Base-by-base conservation (phyloP, 1,284 basidiomycete genomes). In the Trichosporon asahii region DNA sequence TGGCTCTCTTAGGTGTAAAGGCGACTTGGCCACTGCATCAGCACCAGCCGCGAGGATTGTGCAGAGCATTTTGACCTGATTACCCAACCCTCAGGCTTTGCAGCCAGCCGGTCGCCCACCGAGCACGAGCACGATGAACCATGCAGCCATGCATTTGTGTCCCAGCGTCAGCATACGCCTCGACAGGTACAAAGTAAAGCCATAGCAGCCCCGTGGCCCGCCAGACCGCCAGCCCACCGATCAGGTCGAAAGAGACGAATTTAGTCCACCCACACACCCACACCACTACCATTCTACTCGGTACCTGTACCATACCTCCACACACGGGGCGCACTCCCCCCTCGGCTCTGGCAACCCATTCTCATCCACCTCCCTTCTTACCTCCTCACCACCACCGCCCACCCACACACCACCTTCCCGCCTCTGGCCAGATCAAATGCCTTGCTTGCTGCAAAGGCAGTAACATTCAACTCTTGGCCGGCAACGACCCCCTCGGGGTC, bases 401-500 rank as follows among this genome's bases (percentile, higher is more conserved):
- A 55, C 66, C 64, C 2, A 33, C 27, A 27, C 40, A 40, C 11
- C 57, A n/a, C 44, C n/a, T 35, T 18, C 25, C 64, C 68, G 64
- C 64, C 68, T 55, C 57, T 69, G 37, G 68, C 57, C 57, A n/a
- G 14, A 31, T 61, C 57, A 21, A 15, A 72, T 72, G 71, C 65
- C 65, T 67, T 66, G 65, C 69, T 66, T 63, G 55, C 33, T 31
- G 31, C 44, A 29, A 68, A 72, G 71, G 65, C 69, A 68, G 23
- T 70, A 68, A 66, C 69, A 72, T 69, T 63, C 66, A 61, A 64
- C 67, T 67, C 44, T 33, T 64, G 72, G 72, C 72, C 72, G 72
- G 72, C 72, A 70, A 66, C 66, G 71, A 70, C 72, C 72, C 71
- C 64, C 65, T 57, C 64, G 63, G 72, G 72, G 72, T 73, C 69